Evolutionary conservation across 305 asterid species (phyloP).

Genomic region (Withania somnifera): DNA sequence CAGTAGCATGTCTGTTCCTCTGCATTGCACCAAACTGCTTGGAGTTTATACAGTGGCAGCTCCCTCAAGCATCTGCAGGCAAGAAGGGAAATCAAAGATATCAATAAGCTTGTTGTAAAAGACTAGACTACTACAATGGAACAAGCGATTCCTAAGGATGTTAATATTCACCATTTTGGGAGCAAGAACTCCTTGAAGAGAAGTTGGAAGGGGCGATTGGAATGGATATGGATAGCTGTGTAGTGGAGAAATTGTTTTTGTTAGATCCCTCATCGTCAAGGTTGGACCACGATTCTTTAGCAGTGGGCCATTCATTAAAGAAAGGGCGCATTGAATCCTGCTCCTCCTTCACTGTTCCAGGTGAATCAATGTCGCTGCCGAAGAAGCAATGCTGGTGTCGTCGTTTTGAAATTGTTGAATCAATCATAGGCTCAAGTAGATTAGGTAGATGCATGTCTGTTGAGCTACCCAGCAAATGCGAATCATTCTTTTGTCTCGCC

Average conservation of each 20-base stretch:
- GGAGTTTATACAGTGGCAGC: background rate
- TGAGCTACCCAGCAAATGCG: conserved; percentile 37
- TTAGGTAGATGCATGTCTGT: conserved; percentile 34
- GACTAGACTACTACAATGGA: background rate
- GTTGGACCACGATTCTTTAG: conserved; percentile 74
- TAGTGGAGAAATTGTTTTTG: conserved; percentile 50
- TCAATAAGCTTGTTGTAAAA: background rate
- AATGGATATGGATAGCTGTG: conserved; percentile 71
- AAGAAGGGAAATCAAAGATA: background rate
- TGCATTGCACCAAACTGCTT: conserved; percentile 1
- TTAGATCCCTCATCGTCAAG: conserved; percentile 43
- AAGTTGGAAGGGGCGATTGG: conserved; percentile 49
- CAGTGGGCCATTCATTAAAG: conserved; percentile 81
- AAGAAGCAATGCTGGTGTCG: conserved; percentile 62
- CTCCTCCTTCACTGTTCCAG: conserved; percentile 45
- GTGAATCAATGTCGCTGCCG: conserved; percentile 41
- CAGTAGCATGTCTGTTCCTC: background rate
- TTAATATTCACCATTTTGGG: conserved; percentile 47
- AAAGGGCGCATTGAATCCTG: conserved; percentile 63
- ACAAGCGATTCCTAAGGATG: background rate
- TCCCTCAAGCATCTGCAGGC: background rate
- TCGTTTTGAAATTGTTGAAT: conserved; percentile 37
- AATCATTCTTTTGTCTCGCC: conserved; percentile 38
- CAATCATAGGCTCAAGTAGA: conserved; percentile 37
- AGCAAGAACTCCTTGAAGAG: conserved; percentile 40